Conservation (phyloP, 2,329 filamentous ascomycete genomes). For the Ustulina deusta region DNA sequence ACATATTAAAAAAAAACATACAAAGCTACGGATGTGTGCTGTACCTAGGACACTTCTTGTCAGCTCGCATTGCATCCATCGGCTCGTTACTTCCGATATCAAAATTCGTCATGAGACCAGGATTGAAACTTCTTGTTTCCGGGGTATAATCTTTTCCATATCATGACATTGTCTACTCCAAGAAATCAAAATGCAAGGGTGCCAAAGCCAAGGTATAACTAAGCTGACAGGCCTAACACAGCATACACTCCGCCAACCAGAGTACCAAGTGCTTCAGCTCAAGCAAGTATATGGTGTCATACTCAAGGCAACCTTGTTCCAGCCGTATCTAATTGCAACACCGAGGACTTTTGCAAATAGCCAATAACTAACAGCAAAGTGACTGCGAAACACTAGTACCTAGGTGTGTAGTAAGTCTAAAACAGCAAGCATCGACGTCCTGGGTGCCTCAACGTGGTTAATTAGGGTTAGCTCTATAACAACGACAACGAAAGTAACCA, state of each 20-base stretch:
- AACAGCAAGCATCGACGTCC: constrained; percentile 9
- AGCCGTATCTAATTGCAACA: not conserved
- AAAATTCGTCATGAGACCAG: constrained; percentile 10
- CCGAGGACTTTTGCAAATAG: not conserved
- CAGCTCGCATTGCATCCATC: constrained; percentile 1
- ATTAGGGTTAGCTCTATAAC: not conserved
- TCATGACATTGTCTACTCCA: constrained; percentile 5
- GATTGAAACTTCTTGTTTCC: constrained; percentile 8
- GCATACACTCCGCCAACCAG: not conserved
- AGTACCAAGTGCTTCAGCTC: not conserved
- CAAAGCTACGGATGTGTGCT: not conserved
- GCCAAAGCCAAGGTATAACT: not conserved
- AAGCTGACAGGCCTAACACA: constrained; percentile 6
- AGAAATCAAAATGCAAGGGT: constrained; percentile 9
- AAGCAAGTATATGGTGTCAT: not conserved
- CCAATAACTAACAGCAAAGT: not conserved
- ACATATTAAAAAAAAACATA: not conserved
- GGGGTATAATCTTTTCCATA: constrained; percentile 11
- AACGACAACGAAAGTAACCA: not conserved
- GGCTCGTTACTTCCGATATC: constrained; percentile 6
- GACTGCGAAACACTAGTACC: not conserved
- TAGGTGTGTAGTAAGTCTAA: constrained; percentile 1
- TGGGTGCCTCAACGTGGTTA: constrained; percentile 1
- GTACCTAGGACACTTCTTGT: not conserved
- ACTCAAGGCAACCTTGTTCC: not conserved